Base-by-base conservation (phyloP, 2,329 filamentous ascomycete species). In the Hypoxylon sp. region DNA sequence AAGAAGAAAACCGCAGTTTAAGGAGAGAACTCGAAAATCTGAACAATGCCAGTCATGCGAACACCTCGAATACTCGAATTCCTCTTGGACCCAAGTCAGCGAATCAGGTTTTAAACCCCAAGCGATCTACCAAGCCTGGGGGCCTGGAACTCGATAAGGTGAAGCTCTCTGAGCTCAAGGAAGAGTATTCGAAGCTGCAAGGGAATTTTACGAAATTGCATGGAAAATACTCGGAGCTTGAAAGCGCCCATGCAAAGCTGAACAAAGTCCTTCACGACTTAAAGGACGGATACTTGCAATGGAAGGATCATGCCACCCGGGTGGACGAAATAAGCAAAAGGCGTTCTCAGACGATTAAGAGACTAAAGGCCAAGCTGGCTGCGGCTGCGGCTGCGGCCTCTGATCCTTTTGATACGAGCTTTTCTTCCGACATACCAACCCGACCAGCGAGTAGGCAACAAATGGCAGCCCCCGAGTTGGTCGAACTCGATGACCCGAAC, bases 301-400 rank as follows among this genome's bases (percentile, higher is more conserved):
- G 84, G 84, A 75, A 77, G 24, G 72, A 75, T 5, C 81, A 84
- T 56, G 80, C 81, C 4, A 78, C 78, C 20, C 68, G 75, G 11
- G 71, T 86, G 17, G 76, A 82, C 53, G 73, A 73, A 51, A 66
- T 71, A 30, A 70, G 62, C 28, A 44, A 68, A 19, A 70, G 66
- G 41, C 73, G 73, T n/a, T 64, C 59, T 19, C 67, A 59, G 24
- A 83, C 78, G 61, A 75, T 86, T 10, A 76, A 77, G 47, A 74
- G 71, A 22, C 74, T 84, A 8, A 80, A 84, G 62, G 75, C 76
- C 30, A 77, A 78, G 56, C 55, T 74, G 28, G 68, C 65, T n/a
- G 65, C 68, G 30, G 49, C 62, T 1, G 51, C 59, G 10, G 62
- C 68, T 49, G 50, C 56, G 11, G 56, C 58, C 11, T 65, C 63